Conservation (phyloP, 768 basidiomycete species). For the Boletus sp. region DNA sequence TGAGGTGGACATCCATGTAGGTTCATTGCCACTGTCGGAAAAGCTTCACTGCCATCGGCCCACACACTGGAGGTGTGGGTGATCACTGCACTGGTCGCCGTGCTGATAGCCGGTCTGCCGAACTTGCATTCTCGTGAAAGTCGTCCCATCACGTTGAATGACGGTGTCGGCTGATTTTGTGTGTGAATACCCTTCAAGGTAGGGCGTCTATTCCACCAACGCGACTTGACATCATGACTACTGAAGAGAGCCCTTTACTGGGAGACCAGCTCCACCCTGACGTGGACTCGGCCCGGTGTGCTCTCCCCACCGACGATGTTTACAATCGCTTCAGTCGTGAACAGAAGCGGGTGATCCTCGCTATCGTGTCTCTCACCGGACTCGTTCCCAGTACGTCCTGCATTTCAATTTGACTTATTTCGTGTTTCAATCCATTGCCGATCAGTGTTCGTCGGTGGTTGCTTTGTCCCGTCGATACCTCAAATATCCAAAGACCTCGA, state of each 20-base stretch:
- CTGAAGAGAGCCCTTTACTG: constrained; percentile 31
- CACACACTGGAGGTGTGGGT: background rate
- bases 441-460: constrained; percentile 63
- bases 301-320: constrained; percentile 30
- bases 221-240: constrained; percentile 13
- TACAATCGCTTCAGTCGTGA: constrained; percentile 56
- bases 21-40: no score
- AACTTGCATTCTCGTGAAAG: background rate
- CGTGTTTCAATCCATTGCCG: background rate
- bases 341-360: constrained; percentile 53
- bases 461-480: constrained; percentile 73
- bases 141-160: background rate
- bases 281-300: background rate
- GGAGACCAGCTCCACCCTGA: constrained; percentile 1
- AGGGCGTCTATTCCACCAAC: background rate
- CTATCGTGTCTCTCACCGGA: constrained; percentile 57
- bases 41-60: background rate
- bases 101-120: background rate
- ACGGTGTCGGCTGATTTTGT: background rate
- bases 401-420: background rate
- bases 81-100: background rate
- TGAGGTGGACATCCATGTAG: no score
- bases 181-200: background rate
- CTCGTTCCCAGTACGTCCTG: constrained; percentile 54
- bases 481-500: constrained; percentile 64